Evolutionary conservation across 257 asterid species (phyloP).

Genomic region (Knoxia roxburghii): DNA sequence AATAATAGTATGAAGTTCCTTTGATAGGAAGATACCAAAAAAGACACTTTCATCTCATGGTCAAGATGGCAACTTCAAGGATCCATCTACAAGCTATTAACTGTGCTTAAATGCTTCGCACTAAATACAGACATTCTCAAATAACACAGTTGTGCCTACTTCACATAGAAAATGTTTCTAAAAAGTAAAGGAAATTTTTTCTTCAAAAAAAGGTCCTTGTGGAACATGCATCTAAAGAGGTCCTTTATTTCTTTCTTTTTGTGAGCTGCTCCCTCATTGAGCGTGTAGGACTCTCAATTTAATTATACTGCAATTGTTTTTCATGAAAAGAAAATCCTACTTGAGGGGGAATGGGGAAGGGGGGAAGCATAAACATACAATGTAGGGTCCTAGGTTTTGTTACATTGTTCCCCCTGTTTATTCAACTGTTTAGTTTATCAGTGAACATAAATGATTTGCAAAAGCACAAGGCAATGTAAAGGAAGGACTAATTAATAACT

Average conservation of each 20-base stretch:
- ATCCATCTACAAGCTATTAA: neutral
- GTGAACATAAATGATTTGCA: neutral
- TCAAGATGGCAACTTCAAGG: neutral
- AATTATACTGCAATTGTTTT: too few relatives aligned
- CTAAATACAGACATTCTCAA: neutral
- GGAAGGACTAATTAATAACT: too few relatives aligned
- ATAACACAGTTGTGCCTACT: neutral
- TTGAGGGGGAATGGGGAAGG: neutral
- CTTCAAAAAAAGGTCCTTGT: too few relatives aligned
- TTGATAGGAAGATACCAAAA: neutral
- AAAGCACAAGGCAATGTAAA: neutral
- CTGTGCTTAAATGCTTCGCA: neutral
- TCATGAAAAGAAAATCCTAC: too few relatives aligned
- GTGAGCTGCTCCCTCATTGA: too few relatives aligned
- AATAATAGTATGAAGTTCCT: neutral
- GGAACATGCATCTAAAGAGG: too few relatives aligned
- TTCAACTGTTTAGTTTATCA: neutral
- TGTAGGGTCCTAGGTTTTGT: neutral
- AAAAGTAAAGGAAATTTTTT: neutral
- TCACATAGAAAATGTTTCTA: too few relatives aligned
- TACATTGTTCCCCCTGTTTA: neutral
- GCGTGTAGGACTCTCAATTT: too few relatives aligned
- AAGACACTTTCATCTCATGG: neutral
- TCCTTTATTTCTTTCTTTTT: too few relatives aligned
- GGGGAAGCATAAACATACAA: neutral